Base-by-base conservation (phyloP, 805 yeast species). In the Torulaspora maleeae region DNA sequence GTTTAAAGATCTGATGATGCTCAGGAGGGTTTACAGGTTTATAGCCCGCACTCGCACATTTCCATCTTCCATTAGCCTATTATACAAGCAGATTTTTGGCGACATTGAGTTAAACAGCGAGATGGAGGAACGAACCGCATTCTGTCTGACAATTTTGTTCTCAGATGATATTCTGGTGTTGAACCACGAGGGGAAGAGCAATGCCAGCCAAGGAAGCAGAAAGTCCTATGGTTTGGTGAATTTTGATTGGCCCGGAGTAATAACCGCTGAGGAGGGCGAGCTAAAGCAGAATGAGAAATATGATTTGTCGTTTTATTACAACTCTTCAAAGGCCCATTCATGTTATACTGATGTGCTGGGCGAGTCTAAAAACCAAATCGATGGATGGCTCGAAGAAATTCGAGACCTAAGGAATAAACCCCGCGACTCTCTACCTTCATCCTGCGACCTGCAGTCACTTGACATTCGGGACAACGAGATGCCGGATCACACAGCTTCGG, bases 1-100 rank as follows among this genome's bases (percentile, higher is more conserved):
- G 19, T 53, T 69, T 35, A 42, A 52, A 22, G 53, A 63, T 12
- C 48, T 73, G 27, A 60, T 71, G 65, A 59, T 67, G 41, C 34
- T 63, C 2, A 64, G 78, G 48, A 67, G 63, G 42, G 49, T 69
- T 15, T 68, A 58, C 54, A 54, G 63, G 36, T 50, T 58, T 10
- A 38, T 68, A 13, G 48, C 49, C 1, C 55, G 55, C 22, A 45
- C 38, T 13, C 54, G 50, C 19, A 43, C 29, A 24, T 50, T 59
- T 40, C 72, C 54, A 24, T 13, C 48, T 29, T 42, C 54, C 33
- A 20, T 56, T 24, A 32, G 45, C 30, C 38, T 37, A 12, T 50
- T 62, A 25, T 24, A 27, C 49, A 38, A 56, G 37, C 46, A 36
- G 35, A 24, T 32, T 11, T 41, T 53, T 49, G 48, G 62, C 7